Evolutionary conservation across 495 filamentous ascomycete genomes (phyloP), one percentile per base, ranked within the genome.

Genomic region (Astrothelium subdiscretum): DNA sequence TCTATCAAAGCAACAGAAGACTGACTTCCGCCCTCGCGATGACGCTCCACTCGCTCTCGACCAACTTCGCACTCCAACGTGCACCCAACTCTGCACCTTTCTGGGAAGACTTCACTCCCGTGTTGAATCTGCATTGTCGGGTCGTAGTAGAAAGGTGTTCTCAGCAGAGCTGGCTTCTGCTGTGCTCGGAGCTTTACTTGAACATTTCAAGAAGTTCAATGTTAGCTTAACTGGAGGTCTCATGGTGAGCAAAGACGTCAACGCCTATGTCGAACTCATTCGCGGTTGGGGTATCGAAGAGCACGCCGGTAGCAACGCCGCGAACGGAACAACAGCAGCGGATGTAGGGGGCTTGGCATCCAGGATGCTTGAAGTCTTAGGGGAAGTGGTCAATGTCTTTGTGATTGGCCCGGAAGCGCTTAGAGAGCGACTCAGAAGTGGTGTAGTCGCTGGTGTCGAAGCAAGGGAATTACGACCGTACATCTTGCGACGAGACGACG

Each of bases 361-460:
- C 8, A 54, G 20, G 24, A 54, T 54, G 48, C 83, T 96, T 68
- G 92, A 97, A 76, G 79, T 95, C 43, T 71, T 97, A 61, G 84
- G 88, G 35, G 95, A 97, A 76, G 90, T 99, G 63, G 92, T 90
- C n/a, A 96, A 90, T 73, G 74, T 99, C 54, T 99, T 97, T 70
- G 94, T 97, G 43, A 90, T 97, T 74, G 89, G 90, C 22, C 85
- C 87, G 13, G 92, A 97, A 76, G 92, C 91, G 32, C 75, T 97
- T 61, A 80, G 86, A 51, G 92, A 96, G 76, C 79, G 90, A 59
- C 76, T 96, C 70, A 83, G 86, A 63, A 81, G 78, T 32, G 73
- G 75, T 10, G 65, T 67, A 15, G 69, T 60, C n/a, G 63, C 57
- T 4, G 68, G 63, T 15, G 90, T 80, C 77, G 83, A 79, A 72